These are phyloP conservation scores for baker's yeast (Saccharomyces cerevisiae) DNA, from an alignment of 805 yeast genomes.

Conservation along the genomic window DNA sequence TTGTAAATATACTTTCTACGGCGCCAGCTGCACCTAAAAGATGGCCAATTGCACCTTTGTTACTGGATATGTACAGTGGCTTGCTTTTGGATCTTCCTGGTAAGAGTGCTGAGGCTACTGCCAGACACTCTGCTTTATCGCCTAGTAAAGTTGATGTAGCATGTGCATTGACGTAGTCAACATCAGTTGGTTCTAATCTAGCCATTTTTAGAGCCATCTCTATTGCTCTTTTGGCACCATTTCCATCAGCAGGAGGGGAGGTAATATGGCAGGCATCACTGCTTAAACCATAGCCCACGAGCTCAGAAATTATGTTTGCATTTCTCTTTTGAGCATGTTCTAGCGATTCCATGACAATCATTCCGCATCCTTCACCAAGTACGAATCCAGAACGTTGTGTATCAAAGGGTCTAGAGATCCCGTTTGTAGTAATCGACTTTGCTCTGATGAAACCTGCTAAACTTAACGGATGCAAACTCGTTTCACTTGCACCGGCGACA, in stretches of 20 bases:
- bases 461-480: conserved; percentile 77
- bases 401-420: conserved; percentile 87
- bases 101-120: conserved; percentile 41
- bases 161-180: conserved; percentile 88
- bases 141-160: conserved; percentile 92
- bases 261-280: conserved; percentile 93
- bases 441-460: conserved; percentile 89
- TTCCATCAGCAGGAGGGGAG: conserved; percentile 75
- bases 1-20: conserved; percentile 77
- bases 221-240: conserved; percentile 84
- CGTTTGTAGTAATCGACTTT: conserved; percentile 56
- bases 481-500: conserved; percentile 93
- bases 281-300: conserved; percentile 80
- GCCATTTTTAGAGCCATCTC: conserved; percentile 55
- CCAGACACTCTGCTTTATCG: conserved; percentile 77
- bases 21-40: conserved; percentile 94
- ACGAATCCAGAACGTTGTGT: conserved; percentile 74
- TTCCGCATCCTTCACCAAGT: conserved; percentile 87
- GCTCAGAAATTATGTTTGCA: conserved; percentile 66
- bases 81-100: neutral
- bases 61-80: conserved; percentile 56
- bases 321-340: conserved; percentile 66
- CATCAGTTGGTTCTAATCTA: conserved; percentile 36
- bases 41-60: conserved; percentile 92
- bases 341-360: conserved; percentile 64